phyloP scores from a whole-genome alignment of 106 monocot species.

The Dendrobium officinale region DNA sequence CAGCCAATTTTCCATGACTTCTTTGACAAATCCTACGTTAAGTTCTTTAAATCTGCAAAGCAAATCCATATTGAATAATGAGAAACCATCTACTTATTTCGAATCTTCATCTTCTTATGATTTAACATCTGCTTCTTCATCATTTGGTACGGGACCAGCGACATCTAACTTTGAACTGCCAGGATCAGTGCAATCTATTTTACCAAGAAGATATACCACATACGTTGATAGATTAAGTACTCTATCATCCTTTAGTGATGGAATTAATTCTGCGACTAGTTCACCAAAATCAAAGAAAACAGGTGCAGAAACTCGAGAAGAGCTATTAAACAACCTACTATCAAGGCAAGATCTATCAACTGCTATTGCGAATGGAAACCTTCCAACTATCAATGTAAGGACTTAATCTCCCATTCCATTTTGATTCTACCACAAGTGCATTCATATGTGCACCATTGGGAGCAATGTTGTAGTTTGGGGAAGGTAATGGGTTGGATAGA shows the following conservation, averaged over 20 bases:
- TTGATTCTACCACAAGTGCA: no score
- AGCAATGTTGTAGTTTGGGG: no score
- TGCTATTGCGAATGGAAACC: constrained; percentile 20
- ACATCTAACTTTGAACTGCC: constrained; percentile 34
- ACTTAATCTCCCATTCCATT: background rate
- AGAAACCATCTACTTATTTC: constrained; percentile 16
- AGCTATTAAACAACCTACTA: constrained; percentile 36
- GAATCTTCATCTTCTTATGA: constrained; percentile 33
- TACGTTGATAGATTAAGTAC: constrained; percentile 70
- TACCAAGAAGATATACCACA: constrained; percentile 45
- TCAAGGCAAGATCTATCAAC: constrained; percentile 45
- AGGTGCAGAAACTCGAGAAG: constrained; percentile 76
- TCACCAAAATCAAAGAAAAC: constrained; percentile 90
- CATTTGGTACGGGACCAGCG: constrained; percentile 19
- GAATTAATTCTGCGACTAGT: constrained; percentile 32
- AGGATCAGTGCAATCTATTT: constrained; percentile 22
- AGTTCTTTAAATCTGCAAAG: constrained; percentile 30
- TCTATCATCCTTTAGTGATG: constrained; percentile 47
- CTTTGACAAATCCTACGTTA: constrained; percentile 30
- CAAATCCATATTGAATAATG: constrained; percentile 29
- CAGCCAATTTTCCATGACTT: constrained; percentile 22
- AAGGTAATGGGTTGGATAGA: no score
- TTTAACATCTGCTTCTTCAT: constrained; percentile 23
- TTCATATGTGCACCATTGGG: background rate
- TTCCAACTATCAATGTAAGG: constrained; percentile 42